Base-by-base conservation (phyloP, 106 monocot species). In the Platanthera zijinensis region DNA sequence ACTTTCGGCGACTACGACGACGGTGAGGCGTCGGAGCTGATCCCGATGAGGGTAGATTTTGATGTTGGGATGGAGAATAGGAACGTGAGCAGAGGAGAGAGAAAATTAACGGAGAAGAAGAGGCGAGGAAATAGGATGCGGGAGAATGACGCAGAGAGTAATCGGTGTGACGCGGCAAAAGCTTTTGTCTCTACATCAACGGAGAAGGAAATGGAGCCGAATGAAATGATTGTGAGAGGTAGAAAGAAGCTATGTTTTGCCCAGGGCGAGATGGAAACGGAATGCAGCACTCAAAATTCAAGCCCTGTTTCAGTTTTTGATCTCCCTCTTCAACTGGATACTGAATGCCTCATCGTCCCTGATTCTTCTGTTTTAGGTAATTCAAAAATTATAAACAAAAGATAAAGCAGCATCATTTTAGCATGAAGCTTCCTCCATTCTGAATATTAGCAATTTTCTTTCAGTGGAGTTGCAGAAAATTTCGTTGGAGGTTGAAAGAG, bases 261-360 rank as follows among this genome's bases (percentile, higher is more conserved):
- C 39, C 32, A 53, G 50, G 57, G 48, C 7, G 73, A 67, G 5
- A 49, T 80, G 15, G 91, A 84, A 53, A 18, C 67, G 8, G 84
- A 83, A 14, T 81, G 72, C 53, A 76, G 77, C 70, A 80, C 84
- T 13, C 78, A 86, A 21, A 77, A 83, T 78, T 84, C 86, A 1
- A 93, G 93, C 32, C 93, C 90, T 8, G 83, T 88, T 73, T 89
- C 89, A 10, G 83, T 89, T 54, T 64, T 89, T 3, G 78, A 83
- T 54, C 52, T 17, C 30, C 18, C 72, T 19, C 73, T 74, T 6
- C 9, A 51, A 12, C 15, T 15, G 0, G 80, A 79, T 15, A 74
- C 17, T 3, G 76, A 82, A 4, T 70, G 45, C 45, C 22, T 28
- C 57, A 71, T 50, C 15, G 52, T 67, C 64, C 50, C 77, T 14